Base-by-base conservation (phyloP, 31 red algal genomes). In the Asparagopsis taxiformis region DNA sequence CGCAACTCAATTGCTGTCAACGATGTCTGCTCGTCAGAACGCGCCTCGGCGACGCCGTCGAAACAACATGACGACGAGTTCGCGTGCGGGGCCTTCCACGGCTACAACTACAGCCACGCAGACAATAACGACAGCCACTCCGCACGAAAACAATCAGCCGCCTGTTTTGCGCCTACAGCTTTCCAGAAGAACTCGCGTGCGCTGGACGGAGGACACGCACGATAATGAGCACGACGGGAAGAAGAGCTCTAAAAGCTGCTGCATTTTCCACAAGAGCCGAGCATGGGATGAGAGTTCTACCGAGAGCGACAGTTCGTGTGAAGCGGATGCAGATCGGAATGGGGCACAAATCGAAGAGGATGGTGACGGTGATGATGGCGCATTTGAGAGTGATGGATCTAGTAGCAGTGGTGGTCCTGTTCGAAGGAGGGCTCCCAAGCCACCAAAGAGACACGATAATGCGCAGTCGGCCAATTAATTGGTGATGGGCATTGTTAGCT, bases 201-300 rank as follows among this genome's bases (percentile, higher is more conserved):
- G 64, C 24, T 96, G 92, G 92, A 91, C 86, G 8, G 34, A 38
- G 22, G 85, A 96, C 25, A 96, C 92, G 8, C 92, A 91, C 34
- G 86, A 96, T 20, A 96, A 96, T 52, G 92, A 96, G 79, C 74
- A 85, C 57, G 92, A 96, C n/a, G 76, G 69, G 37, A 83, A 80
- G 50, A 65, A 72, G 36, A 90, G 75, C 28, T 96, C 92, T 20
- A 96, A 96, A 55, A 90, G 77, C 52, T 96, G 92, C 28, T 96
- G 92, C 48, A 86, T 96, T 43, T 96, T 56, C 26, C 78, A 90
- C 55, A 85, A 80, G 72, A 78, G 62, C 4, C 77, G 92, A 19
- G 75, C 62, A 20, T 91, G 82, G 68, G 92, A 96, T 30, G 92
- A 96, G 37, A 87, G 82, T 55, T 79, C 61, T n/a, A 64, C 79